Base-by-base conservation (phyloP, 2,329 filamentous ascomycete species). In the Coniosporium tulheliwenetii region DNA sequence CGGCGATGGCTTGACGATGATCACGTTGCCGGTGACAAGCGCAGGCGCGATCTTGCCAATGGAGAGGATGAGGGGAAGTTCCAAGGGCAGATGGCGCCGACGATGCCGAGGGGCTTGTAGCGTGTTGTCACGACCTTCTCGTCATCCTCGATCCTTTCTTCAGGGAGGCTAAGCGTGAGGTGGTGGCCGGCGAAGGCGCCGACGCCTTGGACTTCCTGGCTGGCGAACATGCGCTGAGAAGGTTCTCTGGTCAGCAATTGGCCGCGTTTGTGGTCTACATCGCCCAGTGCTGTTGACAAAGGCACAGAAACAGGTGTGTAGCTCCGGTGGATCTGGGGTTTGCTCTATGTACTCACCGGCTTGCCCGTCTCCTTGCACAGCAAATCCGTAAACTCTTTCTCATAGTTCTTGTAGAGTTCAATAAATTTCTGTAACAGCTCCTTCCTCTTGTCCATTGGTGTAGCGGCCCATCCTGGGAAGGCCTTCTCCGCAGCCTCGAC, bases 41-140 rank as follows among this genome's bases (percentile, higher is more conserved):
- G 71, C 70, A 0, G 73, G 69, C 1, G 64, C 67, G 19, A 79
- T 59, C 54, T 80, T 80, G 40, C 64, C 63, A 8, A 65, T 52
- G 5, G 62, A 64, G 2, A 75, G 55, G 15, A 67, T 50, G n/a
- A 78, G 53, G 5, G 73, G 44, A 70, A 68, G 54, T 69, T 71
- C 60, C 65, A 70, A 14, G 62, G 62, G 46, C 59, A 64, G 45
- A 66, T 65, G 39, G 60, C 62, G 35, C 52, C 58, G 13, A 66
- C 63, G 19, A 70, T 65, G 45, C 66, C 66, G 15, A 69, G 56
- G 16, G 66, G 63, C 12, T 58, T 61, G 53, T 64, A 70, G 42
- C 63, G 58, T 19, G 64, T 65, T 44, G 60, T 62, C 38, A 68
- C 49, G 30, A 57, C 58, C 56, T 67, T 67, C 50, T 68, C 63